Evolutionary conservation across 2,329 filamentous ascomycete genomes (phyloP).

Genomic region (Alternaria brassicae): DNA sequence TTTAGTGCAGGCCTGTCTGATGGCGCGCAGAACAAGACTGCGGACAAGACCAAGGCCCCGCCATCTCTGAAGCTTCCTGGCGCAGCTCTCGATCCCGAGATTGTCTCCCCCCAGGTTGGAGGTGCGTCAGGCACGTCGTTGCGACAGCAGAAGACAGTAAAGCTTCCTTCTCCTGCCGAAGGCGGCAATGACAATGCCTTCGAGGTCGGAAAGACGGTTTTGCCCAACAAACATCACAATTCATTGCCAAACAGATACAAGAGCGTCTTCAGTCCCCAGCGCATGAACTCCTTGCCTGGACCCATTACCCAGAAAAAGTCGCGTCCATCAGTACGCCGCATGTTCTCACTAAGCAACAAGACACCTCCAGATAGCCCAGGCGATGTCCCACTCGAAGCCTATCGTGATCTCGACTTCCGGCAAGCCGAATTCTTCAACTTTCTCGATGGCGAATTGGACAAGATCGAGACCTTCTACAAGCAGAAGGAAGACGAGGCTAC

Average conservation of each 20-base stretch:
- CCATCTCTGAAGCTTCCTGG: constrained; percentile 67
- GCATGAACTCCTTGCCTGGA: constrained; percentile 51
- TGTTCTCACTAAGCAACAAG: constrained; percentile 54
- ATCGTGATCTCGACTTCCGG: constrained; percentile 71
- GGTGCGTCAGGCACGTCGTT: constrained; percentile 22
- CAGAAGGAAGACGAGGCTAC: constrained; percentile 86
- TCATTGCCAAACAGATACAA: constrained; percentile 42
- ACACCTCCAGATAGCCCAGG: constrained; percentile 46
- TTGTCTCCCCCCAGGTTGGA: constrained; percentile 23
- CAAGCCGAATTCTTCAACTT: constrained; percentile 89
- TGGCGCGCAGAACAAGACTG: constrained; percentile 16
- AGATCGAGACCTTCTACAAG: constrained; percentile 90
- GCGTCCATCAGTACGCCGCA: constrained; percentile 50
- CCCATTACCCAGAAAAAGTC: constrained; percentile 33
- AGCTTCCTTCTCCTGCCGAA: constrained; percentile 25
- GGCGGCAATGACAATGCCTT: constrained; percentile 50
- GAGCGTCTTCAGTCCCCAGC: constrained; percentile 51
- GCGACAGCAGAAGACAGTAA: constrained; percentile 27
- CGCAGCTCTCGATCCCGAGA: constrained; percentile 62
- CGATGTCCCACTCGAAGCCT: constrained; percentile 62
- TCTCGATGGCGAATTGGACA: constrained; percentile 82
- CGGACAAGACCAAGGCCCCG: constrained; percentile 44
- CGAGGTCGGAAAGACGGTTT: constrained; percentile 53
- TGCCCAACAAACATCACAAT: constrained; percentile 37
- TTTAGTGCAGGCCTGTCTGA: constrained; percentile 63